phyloP scores from a whole-genome alignment of 2,329 filamentous ascomycete genomes.

The Drechslerella stenobrocha region DNA sequence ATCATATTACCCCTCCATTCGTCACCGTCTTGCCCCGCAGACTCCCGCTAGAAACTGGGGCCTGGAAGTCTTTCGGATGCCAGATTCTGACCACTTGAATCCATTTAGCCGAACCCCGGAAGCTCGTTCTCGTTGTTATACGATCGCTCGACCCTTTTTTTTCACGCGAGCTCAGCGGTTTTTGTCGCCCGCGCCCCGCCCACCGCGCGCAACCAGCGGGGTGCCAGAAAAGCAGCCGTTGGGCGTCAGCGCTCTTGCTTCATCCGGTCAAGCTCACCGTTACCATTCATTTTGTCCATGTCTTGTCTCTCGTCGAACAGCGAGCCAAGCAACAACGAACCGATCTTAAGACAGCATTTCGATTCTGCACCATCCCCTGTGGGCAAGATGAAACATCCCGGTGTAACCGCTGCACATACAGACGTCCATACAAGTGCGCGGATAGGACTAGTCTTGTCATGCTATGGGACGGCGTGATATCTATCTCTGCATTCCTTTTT shows the following conservation, averaged over 20 bases:
- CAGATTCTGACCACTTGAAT: slow-evolving; percentile 22
- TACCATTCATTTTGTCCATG: background rate
- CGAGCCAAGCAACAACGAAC: slow-evolving; percentile 18
- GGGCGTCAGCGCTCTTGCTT: background rate
- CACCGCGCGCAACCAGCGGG: background rate
- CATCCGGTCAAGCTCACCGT: background rate
- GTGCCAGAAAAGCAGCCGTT: background rate
- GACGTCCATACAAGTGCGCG: too few relatives aligned
- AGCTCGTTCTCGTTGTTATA: slow-evolving; percentile 17
- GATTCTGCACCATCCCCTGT: slow-evolving; percentile 7
- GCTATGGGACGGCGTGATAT: too few relatives aligned
- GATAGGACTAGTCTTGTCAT: too few relatives aligned
- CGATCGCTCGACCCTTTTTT: slow-evolving; percentile 13
- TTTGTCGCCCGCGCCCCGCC: background rate
- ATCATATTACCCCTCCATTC: slow-evolving; percentile 10
- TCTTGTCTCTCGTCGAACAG: slow-evolving; percentile 13
- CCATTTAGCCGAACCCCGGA: slow-evolving; percentile 48
- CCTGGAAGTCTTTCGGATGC: slow-evolving; percentile 18
- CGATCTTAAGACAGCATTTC: slow-evolving; percentile 39
- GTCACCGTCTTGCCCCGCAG: slow-evolving; percentile 4
- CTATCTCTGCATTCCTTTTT: background rate
- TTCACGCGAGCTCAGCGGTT: slow-evolving; percentile 43
- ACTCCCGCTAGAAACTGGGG: slow-evolving; percentile 3
- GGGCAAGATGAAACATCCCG: slow-evolving; percentile 17
- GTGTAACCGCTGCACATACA: slow-evolving; percentile 5